phyloP scores from a whole-genome alignment of 208 protist species.

The Phytomonas francai region DNA sequence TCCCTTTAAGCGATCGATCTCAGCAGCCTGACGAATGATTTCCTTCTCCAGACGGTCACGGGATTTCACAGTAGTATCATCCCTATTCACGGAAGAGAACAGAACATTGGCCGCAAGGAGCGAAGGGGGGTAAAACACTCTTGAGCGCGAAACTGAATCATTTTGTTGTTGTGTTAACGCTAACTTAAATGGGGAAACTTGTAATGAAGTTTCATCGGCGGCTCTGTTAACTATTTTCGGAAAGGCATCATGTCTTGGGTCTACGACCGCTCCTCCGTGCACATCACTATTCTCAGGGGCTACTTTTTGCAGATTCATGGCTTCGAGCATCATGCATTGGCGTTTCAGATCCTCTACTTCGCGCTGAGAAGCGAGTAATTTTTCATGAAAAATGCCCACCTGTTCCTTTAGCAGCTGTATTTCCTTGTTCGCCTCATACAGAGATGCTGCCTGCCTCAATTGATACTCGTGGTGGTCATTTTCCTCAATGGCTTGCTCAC shows the following conservation, averaged over 20 bases:
- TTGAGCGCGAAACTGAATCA: background rate
- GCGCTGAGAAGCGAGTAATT: conserved; percentile 10
- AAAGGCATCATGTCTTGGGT: background rate
- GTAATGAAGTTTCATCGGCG: background rate
- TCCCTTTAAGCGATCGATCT: conserved; percentile 51
- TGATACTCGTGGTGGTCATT: conserved; percentile 17
- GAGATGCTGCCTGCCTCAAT: conserved; percentile 8
- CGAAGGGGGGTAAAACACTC: background rate
- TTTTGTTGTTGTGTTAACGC: background rate
- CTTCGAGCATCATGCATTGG: background rate
- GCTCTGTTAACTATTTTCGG: background rate
- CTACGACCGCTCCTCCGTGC: background rate
- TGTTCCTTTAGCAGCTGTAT: conserved; percentile 16
- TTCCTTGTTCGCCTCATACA: conserved; percentile 9
- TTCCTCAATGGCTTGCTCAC: conserved; percentile 16
- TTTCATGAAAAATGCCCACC: conserved; percentile 14
- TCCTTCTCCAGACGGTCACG: conserved; percentile 54
- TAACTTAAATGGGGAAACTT: background rate
- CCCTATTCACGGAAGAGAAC: conserved; percentile 2
- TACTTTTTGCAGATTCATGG: background rate
- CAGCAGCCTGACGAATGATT: conserved; percentile 59
- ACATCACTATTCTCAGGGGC: background rate
- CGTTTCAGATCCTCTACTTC: conserved; percentile 17
- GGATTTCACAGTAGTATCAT: conserved; percentile 18
- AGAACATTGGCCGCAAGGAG: background rate